phyloP scores from a whole-genome alignment of 352 stramenopile species.

The Pilasporangium apinafurcum region DNA sequence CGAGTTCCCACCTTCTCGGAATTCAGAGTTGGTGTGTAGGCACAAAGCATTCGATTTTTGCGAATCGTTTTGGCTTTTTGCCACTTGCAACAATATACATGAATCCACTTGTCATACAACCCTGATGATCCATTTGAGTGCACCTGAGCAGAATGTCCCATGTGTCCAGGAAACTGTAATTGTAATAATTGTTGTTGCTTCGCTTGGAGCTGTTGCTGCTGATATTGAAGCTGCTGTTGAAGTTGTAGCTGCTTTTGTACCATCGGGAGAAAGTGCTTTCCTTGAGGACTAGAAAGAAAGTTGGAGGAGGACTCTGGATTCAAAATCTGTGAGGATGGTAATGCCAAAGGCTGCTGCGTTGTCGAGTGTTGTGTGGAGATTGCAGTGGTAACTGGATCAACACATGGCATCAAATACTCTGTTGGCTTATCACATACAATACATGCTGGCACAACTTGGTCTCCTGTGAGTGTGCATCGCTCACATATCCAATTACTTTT shows the following conservation, averaged over 20 bases:
- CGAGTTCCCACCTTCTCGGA: conserved; percentile 15
- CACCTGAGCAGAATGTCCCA: not conserved
- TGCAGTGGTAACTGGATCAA: conserved; percentile 5
- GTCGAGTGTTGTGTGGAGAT: not conserved
- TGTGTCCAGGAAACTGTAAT: not conserved
- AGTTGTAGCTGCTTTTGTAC: not conserved
- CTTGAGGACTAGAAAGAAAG: not conserved
- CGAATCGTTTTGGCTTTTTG: conserved; percentile 63
- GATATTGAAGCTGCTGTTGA: not conserved
- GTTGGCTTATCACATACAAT: conserved; percentile 55
- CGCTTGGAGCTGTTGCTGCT: not conserved
- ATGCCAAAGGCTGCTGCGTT: conserved; percentile 3
- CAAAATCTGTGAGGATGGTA: not conserved
- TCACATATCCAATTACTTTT: conserved; percentile 85
- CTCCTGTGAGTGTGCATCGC: conserved; percentile 47
- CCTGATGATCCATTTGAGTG: not conserved
- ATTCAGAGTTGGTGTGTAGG: conserved; percentile 20
- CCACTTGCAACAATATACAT: conserved; percentile 76
- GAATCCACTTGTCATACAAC: conserved; percentile 52
- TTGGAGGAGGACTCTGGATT: no score
- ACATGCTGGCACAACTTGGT: conserved; percentile 33
- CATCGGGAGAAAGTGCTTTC: not conserved
- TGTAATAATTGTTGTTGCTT: not conserved
- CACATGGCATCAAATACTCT: conserved; percentile 81
- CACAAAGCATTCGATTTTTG: conserved; percentile 53